Conservation (phyloP, 345 rosid species). For the Camelina neglecta region DNA sequence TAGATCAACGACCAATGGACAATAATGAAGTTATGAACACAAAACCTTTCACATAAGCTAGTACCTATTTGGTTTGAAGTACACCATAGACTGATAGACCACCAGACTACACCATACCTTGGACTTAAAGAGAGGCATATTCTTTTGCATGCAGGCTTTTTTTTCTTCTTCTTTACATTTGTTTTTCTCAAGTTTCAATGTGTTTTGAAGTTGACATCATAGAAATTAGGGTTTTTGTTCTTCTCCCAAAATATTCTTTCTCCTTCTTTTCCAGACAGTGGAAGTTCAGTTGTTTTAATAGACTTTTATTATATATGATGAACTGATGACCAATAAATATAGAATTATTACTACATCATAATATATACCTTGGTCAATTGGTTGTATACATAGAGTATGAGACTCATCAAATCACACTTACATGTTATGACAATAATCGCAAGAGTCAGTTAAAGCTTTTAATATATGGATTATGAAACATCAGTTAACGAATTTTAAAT, state of each 20-base stretch:
- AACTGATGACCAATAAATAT: too few relatives aligned
- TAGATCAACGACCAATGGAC: not conserved
- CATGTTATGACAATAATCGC: not conserved
- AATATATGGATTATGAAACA: not conserved
- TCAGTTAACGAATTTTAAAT: conserved; percentile 1
- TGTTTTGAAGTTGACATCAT: conserved; percentile 40
- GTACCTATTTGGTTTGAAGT: not conserved
- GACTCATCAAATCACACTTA: conserved; percentile 3
- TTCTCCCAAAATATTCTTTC: conserved; percentile 46
- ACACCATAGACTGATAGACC: too few relatives aligned
- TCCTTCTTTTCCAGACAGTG: conserved; percentile 36
- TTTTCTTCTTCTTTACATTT: not conserved
- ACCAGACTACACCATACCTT: conserved; percentile 3
- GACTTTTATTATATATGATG: too few relatives aligned
- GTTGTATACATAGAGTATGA: not conserved
- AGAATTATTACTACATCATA: too few relatives aligned
- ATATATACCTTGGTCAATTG: not conserved
- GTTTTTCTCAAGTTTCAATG: conserved; percentile 40
- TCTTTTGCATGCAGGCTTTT: conserved; percentile 38
- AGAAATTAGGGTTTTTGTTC: conserved; percentile 36
- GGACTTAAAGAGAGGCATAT: conserved; percentile 16
- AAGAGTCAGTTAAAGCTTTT: not conserved
- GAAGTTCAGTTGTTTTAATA: conserved; percentile 24
- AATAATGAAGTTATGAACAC: not conserved
- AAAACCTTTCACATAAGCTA: not conserved